phyloP scores from a whole-genome alignment of 2,329 filamentous ascomycete species.

The Fusarium hainanense region DNA sequence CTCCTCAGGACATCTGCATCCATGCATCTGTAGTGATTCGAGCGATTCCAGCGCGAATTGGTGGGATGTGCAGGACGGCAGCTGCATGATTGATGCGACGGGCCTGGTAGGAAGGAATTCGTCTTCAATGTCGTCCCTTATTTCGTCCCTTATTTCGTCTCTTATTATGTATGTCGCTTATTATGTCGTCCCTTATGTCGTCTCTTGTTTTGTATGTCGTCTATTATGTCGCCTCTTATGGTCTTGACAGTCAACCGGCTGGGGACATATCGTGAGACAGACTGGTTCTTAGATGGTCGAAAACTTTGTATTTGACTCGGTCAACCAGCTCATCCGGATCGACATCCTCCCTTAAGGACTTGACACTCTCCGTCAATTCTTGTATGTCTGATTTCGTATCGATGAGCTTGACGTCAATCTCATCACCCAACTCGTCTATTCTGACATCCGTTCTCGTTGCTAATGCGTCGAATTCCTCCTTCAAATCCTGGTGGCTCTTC shows the following conservation, averaged over 20 bases:
- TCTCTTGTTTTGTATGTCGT: no score
- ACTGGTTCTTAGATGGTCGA: conserved; percentile 9
- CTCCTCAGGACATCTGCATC: background rate
- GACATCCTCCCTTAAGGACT: background rate
- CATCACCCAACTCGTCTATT: background rate
- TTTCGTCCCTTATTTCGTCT: no score
- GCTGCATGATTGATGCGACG: background rate
- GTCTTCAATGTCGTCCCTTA: background rate
- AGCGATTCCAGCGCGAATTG: background rate
- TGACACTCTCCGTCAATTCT: background rate
- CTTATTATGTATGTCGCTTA: background rate
- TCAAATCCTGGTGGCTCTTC: background rate
- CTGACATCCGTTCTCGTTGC: background rate
- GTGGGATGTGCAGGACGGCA: background rate
- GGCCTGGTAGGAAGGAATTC: background rate
- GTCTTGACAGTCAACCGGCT: background rate
- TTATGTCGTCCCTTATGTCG: no score
- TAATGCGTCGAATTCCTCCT: conserved; percentile 1
- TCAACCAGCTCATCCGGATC: conserved; percentile 8
- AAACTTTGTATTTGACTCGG: conserved; percentile 5
- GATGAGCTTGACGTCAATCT: background rate
- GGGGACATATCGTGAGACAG: background rate
- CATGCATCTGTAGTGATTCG: background rate
- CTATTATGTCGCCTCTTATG: background rate
- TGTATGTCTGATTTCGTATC: background rate